These are phyloP conservation scores for Trichoderma aggressivum DNA, from an alignment of 2,329 filamentous ascomycete species.

Conservation along the genomic window DNA sequence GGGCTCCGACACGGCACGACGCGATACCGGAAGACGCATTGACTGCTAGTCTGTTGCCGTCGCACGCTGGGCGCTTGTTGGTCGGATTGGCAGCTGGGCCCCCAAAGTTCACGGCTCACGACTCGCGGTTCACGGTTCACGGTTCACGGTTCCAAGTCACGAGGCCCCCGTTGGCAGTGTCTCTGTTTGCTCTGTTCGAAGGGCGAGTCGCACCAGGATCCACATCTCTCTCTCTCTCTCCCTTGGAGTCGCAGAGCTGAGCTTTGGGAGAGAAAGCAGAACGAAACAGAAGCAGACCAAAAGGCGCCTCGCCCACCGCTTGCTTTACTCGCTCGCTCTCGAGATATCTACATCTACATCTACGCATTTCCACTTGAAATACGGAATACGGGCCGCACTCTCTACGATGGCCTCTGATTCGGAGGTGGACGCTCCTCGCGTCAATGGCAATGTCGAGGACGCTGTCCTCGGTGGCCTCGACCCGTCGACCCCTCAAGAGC, in stretches of 20 bases:
- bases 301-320: neutral
- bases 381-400: neutral
- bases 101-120: neutral
- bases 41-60: neutral
- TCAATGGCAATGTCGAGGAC: slow-evolving; percentile 31
- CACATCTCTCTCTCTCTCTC: slow-evolving; percentile 8
- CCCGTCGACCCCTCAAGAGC: slow-evolving; percentile 33
- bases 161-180: neutral
- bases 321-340: neutral
- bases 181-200: neutral
- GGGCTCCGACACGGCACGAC: neutral
- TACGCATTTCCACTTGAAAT: neutral
- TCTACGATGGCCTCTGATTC: slow-evolving; percentile 31
- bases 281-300: neutral
- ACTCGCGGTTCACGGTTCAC: neutral
- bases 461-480: slow-evolving; percentile 34
- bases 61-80: neutral
- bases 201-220: slow-evolving; percentile 3
- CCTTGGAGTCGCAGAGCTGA: slow-evolving; percentile 1
- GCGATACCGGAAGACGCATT: neutral
- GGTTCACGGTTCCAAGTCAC: neutral
- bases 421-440: slow-evolving; percentile 31
- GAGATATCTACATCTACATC: neutral
- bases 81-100: neutral
- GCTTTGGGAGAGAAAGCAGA: neutral